phyloP scores from a whole-genome alignment of 352 stramenopile genomes.

The Pelagophyceae sp. region DNA sequence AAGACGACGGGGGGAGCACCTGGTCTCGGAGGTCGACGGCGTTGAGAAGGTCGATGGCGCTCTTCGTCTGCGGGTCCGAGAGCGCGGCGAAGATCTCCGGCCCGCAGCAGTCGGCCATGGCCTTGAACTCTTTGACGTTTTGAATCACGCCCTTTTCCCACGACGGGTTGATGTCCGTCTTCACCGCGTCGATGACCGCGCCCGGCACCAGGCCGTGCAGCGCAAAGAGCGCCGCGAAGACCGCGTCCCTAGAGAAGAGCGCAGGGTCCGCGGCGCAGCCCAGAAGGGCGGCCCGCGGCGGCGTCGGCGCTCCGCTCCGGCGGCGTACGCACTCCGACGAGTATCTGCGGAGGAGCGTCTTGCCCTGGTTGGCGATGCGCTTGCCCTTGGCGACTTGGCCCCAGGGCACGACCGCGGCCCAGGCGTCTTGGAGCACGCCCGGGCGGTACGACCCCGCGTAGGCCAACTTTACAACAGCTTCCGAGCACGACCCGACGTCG shows the following conservation, averaged over 20 bases:
- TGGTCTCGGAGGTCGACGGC: conserved; percentile 53
- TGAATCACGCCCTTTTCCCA: conserved; percentile 54
- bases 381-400: neutral
- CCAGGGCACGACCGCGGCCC: conserved; percentile 13
- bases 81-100: conserved; percentile 42
- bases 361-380: conserved; percentile 8
- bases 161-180: conserved; percentile 48
- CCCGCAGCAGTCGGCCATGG: conserved; percentile 51
- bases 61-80: conserved; percentile 45
- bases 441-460: neutral
- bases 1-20: too few relatives aligned
- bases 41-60: conserved; percentile 45
- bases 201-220: conserved; percentile 9
- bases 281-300: neutral
- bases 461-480: neutral
- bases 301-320: neutral
- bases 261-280: neutral
- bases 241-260: neutral
- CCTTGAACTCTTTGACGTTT: conserved; percentile 51
- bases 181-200: conserved; percentile 38
- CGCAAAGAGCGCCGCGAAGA: neutral
- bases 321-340: conserved; percentile 19
- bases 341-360: conserved; percentile 8
- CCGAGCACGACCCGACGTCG: neutral
- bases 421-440: neutral